Evolutionary conservation across 2,329 filamentous ascomycete genomes (phyloP).

Genomic region (Talaromyces marneffei): DNA sequence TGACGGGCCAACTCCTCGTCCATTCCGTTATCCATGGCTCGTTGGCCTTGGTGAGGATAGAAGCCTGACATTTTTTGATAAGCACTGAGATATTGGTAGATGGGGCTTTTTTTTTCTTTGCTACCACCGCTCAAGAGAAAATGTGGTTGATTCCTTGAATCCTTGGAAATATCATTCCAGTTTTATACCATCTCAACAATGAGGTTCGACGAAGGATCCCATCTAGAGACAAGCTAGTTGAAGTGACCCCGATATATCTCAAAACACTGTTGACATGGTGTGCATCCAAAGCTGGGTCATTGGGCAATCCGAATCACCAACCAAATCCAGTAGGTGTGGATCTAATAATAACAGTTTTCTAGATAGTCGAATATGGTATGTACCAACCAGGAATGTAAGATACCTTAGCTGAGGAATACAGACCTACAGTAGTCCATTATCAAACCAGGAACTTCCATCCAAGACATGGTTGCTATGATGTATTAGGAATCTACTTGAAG

Average conservation of each 20-base stretch:
- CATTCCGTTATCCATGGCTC: not conserved
- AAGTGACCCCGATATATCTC: not conserved
- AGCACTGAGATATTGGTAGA: not conserved
- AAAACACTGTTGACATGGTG: not conserved
- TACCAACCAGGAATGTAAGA: not conserved
- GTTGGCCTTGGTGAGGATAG: not conserved
- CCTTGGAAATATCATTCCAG: not conserved
- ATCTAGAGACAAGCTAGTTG: not conserved
- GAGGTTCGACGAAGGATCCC: not conserved
- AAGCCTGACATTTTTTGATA: not conserved
- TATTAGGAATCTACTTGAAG: not conserved
- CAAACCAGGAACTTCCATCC: not conserved
- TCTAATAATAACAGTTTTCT: slow-evolving; percentile 5
- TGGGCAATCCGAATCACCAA: not conserved
- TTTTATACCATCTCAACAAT: not conserved
- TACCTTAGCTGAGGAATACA: not conserved
- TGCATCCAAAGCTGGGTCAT: not conserved
- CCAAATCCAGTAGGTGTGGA: not conserved
- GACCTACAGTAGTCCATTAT: not conserved
- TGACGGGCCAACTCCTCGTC: not conserved
- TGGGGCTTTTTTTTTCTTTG: not conserved
- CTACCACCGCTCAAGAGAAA: not conserved
- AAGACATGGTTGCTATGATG: not conserved
- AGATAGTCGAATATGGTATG: not conserved
- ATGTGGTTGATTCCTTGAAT: not conserved